Evolutionary conservation across 371 early-diverging fungal species (phyloP).

Genomic region (Actinomortierella wolfii): DNA sequence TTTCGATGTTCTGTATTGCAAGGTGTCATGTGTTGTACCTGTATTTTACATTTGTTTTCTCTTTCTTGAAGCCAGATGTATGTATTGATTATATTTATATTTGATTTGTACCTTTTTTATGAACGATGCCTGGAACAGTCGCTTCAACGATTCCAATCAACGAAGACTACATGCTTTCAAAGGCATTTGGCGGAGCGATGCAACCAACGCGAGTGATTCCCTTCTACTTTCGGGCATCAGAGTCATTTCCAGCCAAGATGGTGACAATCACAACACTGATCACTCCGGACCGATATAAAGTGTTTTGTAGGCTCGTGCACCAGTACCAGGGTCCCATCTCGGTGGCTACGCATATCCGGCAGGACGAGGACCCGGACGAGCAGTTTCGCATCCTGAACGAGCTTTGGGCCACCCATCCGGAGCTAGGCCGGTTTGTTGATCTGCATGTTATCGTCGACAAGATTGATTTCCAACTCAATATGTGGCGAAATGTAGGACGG

Average conservation of each 20-base stretch:
- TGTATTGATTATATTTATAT: too few species aligned
- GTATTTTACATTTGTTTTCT: too few species aligned
- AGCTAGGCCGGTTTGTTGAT: constrained; percentile 56
- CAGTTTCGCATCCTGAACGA: constrained; percentile 37
- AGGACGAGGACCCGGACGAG: constrained; percentile 47
- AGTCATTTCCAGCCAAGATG: constrained; percentile 7
- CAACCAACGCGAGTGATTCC: constrained; percentile 50
- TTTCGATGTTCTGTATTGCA: too few species aligned
- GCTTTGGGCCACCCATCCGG: constrained; percentile 39
- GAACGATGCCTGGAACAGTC: too few species aligned
- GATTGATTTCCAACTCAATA: constrained; percentile 59
- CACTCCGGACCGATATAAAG: constrained; percentile 52
- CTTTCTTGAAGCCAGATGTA: too few species aligned
- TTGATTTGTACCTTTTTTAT: too few species aligned
- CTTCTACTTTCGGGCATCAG: constrained; percentile 47
- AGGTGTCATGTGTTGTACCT: too few species aligned
- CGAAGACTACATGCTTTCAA: constrained; percentile 48
- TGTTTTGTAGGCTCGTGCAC: constrained; percentile 48
- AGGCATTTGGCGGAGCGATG: constrained; percentile 50
- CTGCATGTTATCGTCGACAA: constrained; percentile 57
- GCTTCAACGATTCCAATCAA: too few species aligned
- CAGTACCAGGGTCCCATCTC: constrained; percentile 59
- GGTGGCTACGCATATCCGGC: constrained; percentile 56
- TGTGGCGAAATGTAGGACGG: constrained; percentile 63
- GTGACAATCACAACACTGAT: constrained; percentile 54